Evolutionary conservation across 805 yeast species (phyloP), one percentile per base, ranked within the genome.

Genomic region (Candida ascalaphidarum): DNA sequence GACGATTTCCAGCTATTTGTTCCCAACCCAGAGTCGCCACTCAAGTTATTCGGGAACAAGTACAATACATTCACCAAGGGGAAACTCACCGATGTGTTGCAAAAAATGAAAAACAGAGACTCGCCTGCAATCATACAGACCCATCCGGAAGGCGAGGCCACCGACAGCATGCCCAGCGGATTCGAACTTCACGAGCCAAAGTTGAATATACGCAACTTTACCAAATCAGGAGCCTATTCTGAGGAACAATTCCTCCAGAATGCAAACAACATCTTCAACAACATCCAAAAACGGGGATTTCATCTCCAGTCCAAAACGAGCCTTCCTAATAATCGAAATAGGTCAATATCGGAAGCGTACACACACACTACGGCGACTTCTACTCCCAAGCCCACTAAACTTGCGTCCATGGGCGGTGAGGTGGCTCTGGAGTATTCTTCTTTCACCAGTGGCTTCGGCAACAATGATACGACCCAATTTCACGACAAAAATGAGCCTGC

Each of bases 21-120:
- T 34, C 23, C 36, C 39, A 45, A 47, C 14, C 56, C 57, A 2
- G 63, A 51, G 11, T 58, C 65, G n/a, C 69, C 69, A 1, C 46
- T 62, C 25, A 62, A 62, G 33, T 41, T 62, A 11, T 62, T 57
- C 33, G 52, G 55, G 6, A 50, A 46, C 26, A 48, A 58, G 19
- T 62, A 62, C 35, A 58, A 62, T 36, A 62, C 69, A 0, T 62
- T 48, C 30, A 62, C 69, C 8, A 57, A 58, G 28, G 59, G 42
- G 23, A 49, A 43, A 27, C 40, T 57, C 16, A 48, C 32, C 26
- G 58, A 50, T 14, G 35, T 58, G 4, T 26, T 52, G 19, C 39
- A 43, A 20, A 47, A 47, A 22, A 32, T 53, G 22, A 41, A 44
- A 20, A 39, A 39, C 18, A 38, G 33, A 11, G 29, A 45, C 4